Conservation (phyloP, 768 basidiomycete species). For the Tricholoma matsutake region DNA sequence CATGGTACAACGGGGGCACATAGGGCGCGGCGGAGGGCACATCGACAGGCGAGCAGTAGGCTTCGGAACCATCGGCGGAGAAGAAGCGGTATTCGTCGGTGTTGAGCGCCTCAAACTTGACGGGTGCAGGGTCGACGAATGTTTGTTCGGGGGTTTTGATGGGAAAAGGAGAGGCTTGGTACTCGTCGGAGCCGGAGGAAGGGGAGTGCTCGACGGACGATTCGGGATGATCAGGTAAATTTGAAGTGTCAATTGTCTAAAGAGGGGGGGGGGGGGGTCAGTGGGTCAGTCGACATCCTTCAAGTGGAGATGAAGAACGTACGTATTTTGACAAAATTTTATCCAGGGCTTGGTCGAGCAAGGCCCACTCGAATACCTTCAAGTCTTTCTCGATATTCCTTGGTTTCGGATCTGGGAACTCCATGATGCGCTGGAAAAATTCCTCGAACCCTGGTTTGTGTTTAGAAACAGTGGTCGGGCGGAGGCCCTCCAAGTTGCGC, state of each 20-base stretch:
- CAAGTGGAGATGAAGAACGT: constrained; percentile 24
- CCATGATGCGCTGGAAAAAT: constrained; percentile 97
- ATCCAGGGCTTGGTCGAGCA: constrained; percentile 67
- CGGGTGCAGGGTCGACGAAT: constrained; percentile 14
- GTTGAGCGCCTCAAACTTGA: constrained; percentile 24
- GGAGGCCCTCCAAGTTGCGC: constrained; percentile 89
- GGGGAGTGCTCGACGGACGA: constrained; percentile 31
- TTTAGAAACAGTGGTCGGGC: constrained; percentile 89
- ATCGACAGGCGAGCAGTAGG: constrained; percentile 33
- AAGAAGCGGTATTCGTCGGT: constrained; percentile 23
- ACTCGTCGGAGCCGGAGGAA: constrained; percentile 21
- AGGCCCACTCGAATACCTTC: constrained; percentile 78
- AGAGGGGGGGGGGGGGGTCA: too few relatives aligned
- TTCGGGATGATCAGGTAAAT: constrained; percentile 28
- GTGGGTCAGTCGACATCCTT: background rate
- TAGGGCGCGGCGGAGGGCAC: constrained; percentile 9
- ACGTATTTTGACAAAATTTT: constrained; percentile 87
- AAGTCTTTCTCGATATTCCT: constrained; percentile 98
- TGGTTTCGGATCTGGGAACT: constrained; percentile 90
- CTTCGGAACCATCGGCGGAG: constrained; percentile 24
- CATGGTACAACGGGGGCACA: constrained; percentile 6
- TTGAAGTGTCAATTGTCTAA: constrained; percentile 49
- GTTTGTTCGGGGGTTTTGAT: constrained; percentile 13
- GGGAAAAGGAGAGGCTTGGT: constrained; percentile 11
- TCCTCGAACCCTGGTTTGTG: constrained; percentile 71